phyloP scores from a whole-genome alignment of 352 stramenopile species.

The Pythium periplocum region DNA sequence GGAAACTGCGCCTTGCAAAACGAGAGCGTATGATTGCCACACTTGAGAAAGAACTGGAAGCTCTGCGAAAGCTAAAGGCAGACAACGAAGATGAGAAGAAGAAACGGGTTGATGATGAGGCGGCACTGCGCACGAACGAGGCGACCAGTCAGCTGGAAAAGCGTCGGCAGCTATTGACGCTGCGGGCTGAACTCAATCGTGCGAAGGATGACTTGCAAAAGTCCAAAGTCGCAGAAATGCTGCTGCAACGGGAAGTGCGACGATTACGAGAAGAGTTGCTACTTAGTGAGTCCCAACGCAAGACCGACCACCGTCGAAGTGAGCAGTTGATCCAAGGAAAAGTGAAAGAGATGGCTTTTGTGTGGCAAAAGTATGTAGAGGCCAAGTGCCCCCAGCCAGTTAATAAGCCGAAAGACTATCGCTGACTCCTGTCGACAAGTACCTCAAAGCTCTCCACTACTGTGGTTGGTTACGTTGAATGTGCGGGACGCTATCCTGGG shows the following conservation, averaged over 20 bases:
- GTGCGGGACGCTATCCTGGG: no score
- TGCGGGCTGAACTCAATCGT: slow-evolving; percentile 28
- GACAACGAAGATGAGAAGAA: background rate
- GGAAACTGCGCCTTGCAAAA: background rate
- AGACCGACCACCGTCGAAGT: slow-evolving; percentile 41
- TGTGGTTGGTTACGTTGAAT: no score
- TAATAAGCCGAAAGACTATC: background rate
- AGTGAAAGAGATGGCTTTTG: slow-evolving; percentile 59
- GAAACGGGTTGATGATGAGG: slow-evolving; percentile 20
- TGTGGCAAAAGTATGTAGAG: slow-evolving; percentile 68
- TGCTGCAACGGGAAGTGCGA: slow-evolving; percentile 41
- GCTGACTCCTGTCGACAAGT: no score
- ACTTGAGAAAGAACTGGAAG: slow-evolving; percentile 10
- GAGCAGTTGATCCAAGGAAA: slow-evolving; percentile 47
- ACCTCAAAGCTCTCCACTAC: no score
- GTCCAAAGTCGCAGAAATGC: slow-evolving; percentile 35
- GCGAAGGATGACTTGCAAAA: slow-evolving; percentile 27
- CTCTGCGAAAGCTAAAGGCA: slow-evolving; percentile 3
- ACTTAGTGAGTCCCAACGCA: slow-evolving; percentile 50
- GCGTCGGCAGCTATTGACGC: slow-evolving; percentile 22
- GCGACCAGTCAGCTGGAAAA: slow-evolving; percentile 26
- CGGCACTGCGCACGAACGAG: slow-evolving; percentile 24
- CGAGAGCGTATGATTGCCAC: background rate
- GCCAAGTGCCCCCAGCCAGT: slow-evolving; percentile 14
- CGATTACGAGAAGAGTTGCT: slow-evolving; percentile 56